Percentiles rank a stretch among this genome's conserved stretches.
phyloP scores from a whole-genome alignment of 2,329 filamentous ascomycete genomes.

The Cladosporium velox region DNA sequence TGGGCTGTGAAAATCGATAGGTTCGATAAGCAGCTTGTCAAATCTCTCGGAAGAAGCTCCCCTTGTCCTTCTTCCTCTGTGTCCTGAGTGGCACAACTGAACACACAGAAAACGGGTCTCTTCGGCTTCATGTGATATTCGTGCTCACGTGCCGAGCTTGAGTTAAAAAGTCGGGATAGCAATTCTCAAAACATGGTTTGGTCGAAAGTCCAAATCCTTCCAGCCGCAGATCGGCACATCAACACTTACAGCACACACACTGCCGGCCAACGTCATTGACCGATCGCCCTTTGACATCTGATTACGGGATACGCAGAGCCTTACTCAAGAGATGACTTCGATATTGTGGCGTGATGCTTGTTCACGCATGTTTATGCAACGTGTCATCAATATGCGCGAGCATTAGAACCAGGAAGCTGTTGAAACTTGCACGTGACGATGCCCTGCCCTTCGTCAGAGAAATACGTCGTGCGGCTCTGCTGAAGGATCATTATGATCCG shows the following conservation, averaged over 20 bases:
- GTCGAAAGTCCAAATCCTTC: constrained; percentile 1
- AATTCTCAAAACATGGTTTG: constrained; percentile 3
- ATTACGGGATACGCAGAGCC: not conserved
- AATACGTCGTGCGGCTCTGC: not conserved
- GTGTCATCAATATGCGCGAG: not conserved
- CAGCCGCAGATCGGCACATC: constrained; percentile 1
- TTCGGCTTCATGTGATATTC: constrained; percentile 4
- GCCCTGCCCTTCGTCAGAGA: not conserved
- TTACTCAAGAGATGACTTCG: not conserved
- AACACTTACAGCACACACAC: not conserved
- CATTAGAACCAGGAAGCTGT: not conserved
- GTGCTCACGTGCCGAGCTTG: not conserved
- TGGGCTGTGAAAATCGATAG: not conserved
- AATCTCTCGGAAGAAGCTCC: not conserved
- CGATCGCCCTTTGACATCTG: not conserved
- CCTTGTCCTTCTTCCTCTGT: not conserved
- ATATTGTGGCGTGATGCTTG: not conserved
- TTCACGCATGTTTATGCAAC: not conserved
- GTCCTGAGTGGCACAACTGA: not conserved
- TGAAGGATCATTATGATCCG: not conserved
- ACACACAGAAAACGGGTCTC: not conserved
- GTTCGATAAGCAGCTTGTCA: not conserved
- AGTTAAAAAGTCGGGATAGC: not conserved
- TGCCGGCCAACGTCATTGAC: not conserved
- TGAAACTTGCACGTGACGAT: not conserved